phyloP scores from a whole-genome alignment of 306 rosid genomes.

The Corylus heterophylla region DNA sequence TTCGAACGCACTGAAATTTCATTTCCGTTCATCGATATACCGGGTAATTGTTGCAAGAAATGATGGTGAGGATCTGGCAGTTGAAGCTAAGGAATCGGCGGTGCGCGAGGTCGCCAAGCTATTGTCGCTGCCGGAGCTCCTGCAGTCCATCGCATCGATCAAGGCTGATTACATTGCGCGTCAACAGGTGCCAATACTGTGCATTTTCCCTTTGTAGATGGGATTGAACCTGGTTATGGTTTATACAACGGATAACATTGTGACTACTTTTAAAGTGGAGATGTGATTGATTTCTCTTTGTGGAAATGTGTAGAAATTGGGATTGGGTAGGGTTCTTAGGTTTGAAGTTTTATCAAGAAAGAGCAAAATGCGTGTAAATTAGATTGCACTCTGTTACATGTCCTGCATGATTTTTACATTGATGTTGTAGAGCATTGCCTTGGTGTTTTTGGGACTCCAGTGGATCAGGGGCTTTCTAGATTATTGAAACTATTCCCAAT shows the following conservation, averaged over 20 bases:
- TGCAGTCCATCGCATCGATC: slow-evolving; percentile 83
- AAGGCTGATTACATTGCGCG: slow-evolving; percentile 94
- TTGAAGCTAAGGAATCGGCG: slow-evolving; percentile 94
- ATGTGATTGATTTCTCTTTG: no score
- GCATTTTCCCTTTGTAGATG: slow-evolving; percentile 4
- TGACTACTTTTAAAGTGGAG: neutral
- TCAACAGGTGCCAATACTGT: slow-evolving; percentile 66
- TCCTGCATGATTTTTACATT: neutral
- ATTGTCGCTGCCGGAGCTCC: slow-evolving; percentile 87
- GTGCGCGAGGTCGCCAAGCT: slow-evolving; percentile 97
- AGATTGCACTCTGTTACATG: neutral
- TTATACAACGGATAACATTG: neutral
- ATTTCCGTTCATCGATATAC: neutral
- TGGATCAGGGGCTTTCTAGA: neutral
- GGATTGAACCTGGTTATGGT: neutral
- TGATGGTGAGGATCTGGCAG: slow-evolving; percentile 95
- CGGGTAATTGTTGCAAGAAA: slow-evolving; percentile 3
- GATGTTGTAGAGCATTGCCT: neutral
- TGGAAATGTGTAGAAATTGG: neutral
- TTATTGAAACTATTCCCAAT: neutral
- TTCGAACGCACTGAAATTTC: neutral
- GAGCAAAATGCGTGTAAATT: neutral
- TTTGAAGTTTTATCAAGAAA: neutral
- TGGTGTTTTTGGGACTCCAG: neutral
- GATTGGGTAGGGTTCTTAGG: neutral